Conservation (phyloP, 768 basidiomycete species). For the Leccinum obscurum region DNA sequence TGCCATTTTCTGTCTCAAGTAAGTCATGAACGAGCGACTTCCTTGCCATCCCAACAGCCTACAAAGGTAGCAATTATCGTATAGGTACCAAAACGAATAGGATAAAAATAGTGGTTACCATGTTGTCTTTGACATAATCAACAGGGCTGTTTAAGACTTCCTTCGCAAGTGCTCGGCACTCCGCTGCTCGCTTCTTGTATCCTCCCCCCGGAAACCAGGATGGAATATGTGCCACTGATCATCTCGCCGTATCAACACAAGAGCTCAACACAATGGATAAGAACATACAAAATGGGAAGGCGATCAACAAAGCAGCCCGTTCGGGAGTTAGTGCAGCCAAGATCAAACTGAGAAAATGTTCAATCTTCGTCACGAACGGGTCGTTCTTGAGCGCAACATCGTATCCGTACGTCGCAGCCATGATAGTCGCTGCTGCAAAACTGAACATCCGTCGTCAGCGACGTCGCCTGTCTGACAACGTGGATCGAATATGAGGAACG, state of each 20-base stretch:
- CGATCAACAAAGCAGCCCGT: constrained; percentile 19
- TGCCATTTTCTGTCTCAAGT: neutral
- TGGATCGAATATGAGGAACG: neutral
- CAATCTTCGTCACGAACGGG: constrained; percentile 25
- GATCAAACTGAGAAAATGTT: constrained; percentile 15
- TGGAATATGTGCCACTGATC: constrained; percentile 30
- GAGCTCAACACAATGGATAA: neutral
- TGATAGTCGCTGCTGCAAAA: constrained; percentile 23
- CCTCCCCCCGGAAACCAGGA: constrained; percentile 36
- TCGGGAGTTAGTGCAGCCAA: constrained; percentile 18
- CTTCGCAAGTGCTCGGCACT: constrained; percentile 21
- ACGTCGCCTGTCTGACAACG: neutral
- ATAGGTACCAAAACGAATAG: neutral
- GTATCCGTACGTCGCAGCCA: constrained; percentile 29
- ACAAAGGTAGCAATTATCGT: neutral
- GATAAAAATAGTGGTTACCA: constrained; percentile 14
- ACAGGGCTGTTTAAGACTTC: constrained; percentile 24
- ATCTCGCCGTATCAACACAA: neutral
- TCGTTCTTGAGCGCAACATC: constrained; percentile 26
- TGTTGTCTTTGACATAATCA: constrained; percentile 23
- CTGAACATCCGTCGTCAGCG: constrained; percentile 10
- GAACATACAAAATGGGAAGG: constrained; percentile 31
- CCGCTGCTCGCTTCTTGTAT: constrained; percentile 20
- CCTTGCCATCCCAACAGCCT: constrained; percentile 23
- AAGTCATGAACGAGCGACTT: constrained; percentile 26